Conservation (phyloP, 257 asterid genomes). For the Capsicum baccatum region DNA sequence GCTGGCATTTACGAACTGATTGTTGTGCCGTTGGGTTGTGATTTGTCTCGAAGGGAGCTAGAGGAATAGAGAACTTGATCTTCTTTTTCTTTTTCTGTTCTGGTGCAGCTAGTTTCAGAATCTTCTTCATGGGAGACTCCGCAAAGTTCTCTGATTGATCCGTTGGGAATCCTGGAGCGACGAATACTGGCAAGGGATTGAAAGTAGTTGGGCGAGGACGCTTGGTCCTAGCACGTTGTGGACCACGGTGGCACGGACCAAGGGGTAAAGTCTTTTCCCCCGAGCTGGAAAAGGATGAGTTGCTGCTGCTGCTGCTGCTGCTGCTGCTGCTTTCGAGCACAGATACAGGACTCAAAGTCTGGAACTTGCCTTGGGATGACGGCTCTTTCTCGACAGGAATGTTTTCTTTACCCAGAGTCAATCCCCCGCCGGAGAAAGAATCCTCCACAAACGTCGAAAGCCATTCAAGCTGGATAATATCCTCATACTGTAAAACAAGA, state of each 20-base stretch:
- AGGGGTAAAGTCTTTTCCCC: slow-evolving; percentile 55
- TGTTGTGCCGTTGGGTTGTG: slow-evolving; percentile 46
- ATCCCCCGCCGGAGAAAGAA: slow-evolving; percentile 66
- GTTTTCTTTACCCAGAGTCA: slow-evolving; percentile 61
- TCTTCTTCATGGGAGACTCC: slow-evolving; percentile 48
- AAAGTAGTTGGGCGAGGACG: slow-evolving; percentile 81
- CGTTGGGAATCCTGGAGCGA: slow-evolving; percentile 40
- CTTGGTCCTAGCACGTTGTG: slow-evolving; percentile 90
- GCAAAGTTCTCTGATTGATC: slow-evolving; percentile 45
- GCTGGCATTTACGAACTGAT: slow-evolving; percentile 59
- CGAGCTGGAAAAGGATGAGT: slow-evolving; percentile 46
- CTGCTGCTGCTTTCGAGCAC: slow-evolving; percentile 83
- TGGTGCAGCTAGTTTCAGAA: slow-evolving; percentile 32
- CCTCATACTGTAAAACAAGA: slow-evolving; percentile 67
- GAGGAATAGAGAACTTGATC: slow-evolving; percentile 44
- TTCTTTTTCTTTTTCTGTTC: slow-evolving; percentile 68
- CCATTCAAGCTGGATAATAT: slow-evolving; percentile 64
- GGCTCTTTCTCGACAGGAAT: slow-evolving; percentile 38
- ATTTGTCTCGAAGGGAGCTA: slow-evolving; percentile 30
- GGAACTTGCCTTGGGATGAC: slow-evolving; percentile 51
- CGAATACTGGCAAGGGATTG: slow-evolving; percentile 54
- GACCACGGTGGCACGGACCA: slow-evolving; percentile 55
- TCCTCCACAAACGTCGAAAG: slow-evolving; percentile 84
- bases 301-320: slow-evolving; percentile 68
- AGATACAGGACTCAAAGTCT: slow-evolving; percentile 73